phyloP scores from a whole-genome alignment of 169 alveolate species.

The Eimeria mitis region DNA sequence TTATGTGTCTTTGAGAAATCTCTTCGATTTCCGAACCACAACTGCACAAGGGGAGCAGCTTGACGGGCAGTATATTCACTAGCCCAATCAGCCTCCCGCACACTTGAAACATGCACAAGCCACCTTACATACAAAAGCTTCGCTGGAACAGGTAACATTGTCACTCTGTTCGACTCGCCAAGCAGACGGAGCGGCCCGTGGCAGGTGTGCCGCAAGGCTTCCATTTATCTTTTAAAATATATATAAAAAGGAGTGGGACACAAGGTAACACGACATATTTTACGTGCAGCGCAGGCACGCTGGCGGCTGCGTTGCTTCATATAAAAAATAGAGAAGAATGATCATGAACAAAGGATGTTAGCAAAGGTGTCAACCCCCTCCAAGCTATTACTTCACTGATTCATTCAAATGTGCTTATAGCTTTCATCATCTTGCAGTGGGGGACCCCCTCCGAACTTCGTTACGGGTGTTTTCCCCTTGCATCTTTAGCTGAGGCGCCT shows the following conservation, averaged over 20 bases:
- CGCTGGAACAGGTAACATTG: not conserved
- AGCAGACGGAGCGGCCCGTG: slow-evolving; percentile 5
- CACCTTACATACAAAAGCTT: not conserved
- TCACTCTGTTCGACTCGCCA: not conserved
- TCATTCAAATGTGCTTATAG: not conserved
- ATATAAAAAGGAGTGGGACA: not conserved
- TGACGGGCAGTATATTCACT: not conserved
- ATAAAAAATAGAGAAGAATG: not conserved
- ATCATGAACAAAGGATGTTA: not conserved
- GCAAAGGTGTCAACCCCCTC: not conserved
- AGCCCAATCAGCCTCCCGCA: slow-evolving; percentile 32
- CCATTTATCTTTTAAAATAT: not conserved
- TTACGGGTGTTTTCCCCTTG: not conserved
- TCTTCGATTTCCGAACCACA: not conserved
- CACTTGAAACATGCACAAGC: not conserved
- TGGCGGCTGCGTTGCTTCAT: not conserved
- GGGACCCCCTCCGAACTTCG: not conserved
- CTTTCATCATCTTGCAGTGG: not conserved
- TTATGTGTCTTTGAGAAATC: not conserved
- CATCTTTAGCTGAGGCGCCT: not conserved
- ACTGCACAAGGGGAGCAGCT: slow-evolving; percentile 9
- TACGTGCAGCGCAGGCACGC: not conserved
- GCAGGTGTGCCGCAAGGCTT: not conserved
- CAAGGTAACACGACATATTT: not conserved
- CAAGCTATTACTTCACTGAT: not conserved